Conservation (phyloP, 768 basidiomycete genomes). For the Clitopilus hobsonii region DNA sequence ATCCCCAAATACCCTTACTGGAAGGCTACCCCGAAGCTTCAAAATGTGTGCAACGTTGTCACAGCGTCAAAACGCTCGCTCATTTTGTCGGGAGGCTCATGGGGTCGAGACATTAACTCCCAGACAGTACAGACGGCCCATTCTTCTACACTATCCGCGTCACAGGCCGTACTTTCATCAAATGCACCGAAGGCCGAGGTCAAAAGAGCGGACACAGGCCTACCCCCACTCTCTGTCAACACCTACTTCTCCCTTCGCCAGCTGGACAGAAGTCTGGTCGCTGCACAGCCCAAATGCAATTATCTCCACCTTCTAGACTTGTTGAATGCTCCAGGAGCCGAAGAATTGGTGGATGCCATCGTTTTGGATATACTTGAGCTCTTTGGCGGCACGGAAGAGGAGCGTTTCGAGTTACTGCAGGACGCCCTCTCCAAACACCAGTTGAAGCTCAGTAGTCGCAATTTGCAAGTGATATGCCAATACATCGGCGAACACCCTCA, state of each 20-base stretch:
- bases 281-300: conserved; percentile 1
- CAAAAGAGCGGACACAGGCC: not conserved
- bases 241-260: conserved; percentile 8
- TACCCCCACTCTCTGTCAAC: not conserved
- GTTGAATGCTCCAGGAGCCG: conserved; percentile 1
- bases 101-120: not conserved
- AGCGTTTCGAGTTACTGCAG: conserved; percentile 6
- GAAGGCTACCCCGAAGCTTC: conserved; percentile 14
- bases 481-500: conserved; percentile 8
- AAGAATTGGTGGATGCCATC: conserved; percentile 13
- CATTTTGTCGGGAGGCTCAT: not conserved
- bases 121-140: not conserved
- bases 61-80: not conserved
- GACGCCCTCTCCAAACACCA: conserved; percentile 10
- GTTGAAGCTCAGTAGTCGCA: conserved; percentile 6
- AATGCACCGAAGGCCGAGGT: not conserved
- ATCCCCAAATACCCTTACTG: conserved; percentile 22
- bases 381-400: conserved; percentile 4
- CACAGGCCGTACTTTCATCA: not conserved
- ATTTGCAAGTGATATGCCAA: conserved; percentile 13
- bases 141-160: not conserved
- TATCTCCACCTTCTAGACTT: conserved; percentile 9
- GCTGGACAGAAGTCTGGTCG: conserved; percentile 4
- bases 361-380: conserved; percentile 18
- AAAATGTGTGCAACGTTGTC: not conserved